Evolutionary conservation across 2,329 filamentous ascomycete genomes (phyloP), one percentile per base, ranked within the genome.

Genomic region (Sclerotinia minor): DNA sequence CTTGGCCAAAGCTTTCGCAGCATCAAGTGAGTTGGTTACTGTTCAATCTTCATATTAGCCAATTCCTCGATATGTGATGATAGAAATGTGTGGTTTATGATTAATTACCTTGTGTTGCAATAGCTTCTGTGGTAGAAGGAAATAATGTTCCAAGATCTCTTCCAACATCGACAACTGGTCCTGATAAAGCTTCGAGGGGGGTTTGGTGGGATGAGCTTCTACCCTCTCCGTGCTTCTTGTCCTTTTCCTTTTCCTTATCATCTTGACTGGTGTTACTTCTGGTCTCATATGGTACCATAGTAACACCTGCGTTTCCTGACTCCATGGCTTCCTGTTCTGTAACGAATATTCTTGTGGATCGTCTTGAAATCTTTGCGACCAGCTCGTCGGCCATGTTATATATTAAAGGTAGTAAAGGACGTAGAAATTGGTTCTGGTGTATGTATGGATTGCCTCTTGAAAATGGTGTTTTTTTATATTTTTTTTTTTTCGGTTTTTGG

Each of bases 81-180:
- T 19, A 11, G 8, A 35, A 26, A 9, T 29, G 35, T 24, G 47
- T 32, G 38, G 38, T 19, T 44, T 29, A 24, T n/a, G 4, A 47
- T 35, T 49, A 67, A 69, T 67, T 69, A 75, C 73, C 68, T 57
- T 72, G 68, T 15, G 69, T 68, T 17, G 67, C 65, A 32, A 72
- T 69, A 9, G 70, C 72, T 15, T 71, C 70, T 6, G 26, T 53
- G n/a, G 50, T 67, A 3, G 44, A 67, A 24, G 73, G 69, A 32
- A 72, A 69, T 32, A 72, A 64, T 8, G 55, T 44, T 47, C 63
- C 53, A 24, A 72, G 19, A 45, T 69, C 68, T 49, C 32, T 69
- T 44, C 73, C 72, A 29, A 70, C 47, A 64, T 73, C 68, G 5
- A 70, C 67, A 26, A 55, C 61, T 47, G 68, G 68, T 32, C 67